phyloP scores from a whole-genome alignment of 140 eudicot species.

The Stevia rebaudiana region DNA sequence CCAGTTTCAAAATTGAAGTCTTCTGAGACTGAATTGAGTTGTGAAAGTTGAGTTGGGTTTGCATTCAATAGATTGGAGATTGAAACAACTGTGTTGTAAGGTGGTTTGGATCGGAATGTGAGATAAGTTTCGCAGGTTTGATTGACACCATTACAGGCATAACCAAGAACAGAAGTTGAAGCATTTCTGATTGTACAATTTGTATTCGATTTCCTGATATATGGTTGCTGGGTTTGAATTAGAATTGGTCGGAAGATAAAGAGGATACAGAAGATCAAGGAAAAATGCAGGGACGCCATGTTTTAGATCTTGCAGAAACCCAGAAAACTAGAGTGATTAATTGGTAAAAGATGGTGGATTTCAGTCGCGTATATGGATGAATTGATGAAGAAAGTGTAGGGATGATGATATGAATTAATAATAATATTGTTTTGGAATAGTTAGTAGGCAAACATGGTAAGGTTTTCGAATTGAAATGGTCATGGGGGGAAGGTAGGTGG shows the following conservation, averaged over 20 bases:
- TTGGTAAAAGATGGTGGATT: conserved; percentile 13
- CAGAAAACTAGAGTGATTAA: not conserved
- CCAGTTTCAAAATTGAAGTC: conserved; percentile 27
- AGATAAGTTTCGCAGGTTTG: conserved; percentile 57
- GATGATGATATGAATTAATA: not conserved
- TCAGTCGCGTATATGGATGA: not conserved
- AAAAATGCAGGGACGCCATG: conserved; percentile 18
- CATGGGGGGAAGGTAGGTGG: not conserved
- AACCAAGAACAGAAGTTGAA: conserved; percentile 58
- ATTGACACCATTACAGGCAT: conserved; percentile 61
- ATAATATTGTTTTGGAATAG: conserved; percentile 6
- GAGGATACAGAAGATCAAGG: conserved; percentile 22
- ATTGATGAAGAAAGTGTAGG: conserved; percentile 5
- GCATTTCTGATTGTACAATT: conserved; percentile 32
- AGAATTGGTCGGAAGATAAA: conserved; percentile 20
- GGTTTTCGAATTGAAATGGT: conserved; percentile 17
- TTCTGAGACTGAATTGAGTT: conserved; percentile 47
- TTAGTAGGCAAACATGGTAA: not conserved
- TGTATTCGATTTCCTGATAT: conserved; percentile 28
- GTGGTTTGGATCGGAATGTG: conserved; percentile 59
- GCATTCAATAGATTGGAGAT: conserved; percentile 52
- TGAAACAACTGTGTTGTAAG: conserved; percentile 51
- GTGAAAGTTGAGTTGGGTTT: conserved; percentile 46
- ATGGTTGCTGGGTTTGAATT: conserved; percentile 67
- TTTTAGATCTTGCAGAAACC: not conserved